Percentiles rank a stretch among this genome's conserved stretches.
phyloP scores from a whole-genome alignment of 2,329 filamentous ascomycete species.

The Hypomyces rosellus region DNA sequence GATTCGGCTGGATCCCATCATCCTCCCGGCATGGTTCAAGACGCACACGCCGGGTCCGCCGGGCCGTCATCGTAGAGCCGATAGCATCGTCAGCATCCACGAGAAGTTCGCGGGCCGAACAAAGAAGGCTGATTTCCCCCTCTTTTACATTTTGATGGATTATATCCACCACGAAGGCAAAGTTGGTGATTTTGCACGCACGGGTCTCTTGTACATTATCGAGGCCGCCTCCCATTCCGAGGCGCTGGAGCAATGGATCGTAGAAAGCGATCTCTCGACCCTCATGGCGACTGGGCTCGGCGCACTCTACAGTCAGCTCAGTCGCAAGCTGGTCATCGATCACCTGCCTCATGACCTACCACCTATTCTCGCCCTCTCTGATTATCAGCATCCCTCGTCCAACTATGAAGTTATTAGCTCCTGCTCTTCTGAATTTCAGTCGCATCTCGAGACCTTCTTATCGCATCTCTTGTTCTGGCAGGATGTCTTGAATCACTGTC shows the following conservation, averaged over 20 bases:
- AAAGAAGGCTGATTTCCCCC: constrained; percentile 85
- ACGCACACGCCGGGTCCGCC: constrained; percentile 32
- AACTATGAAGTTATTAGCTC: constrained; percentile 68
- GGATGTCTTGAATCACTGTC: constrained; percentile 92
- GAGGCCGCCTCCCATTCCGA: constrained; percentile 82
- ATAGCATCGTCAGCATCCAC: constrained; percentile 45
- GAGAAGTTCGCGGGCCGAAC: constrained; percentile 78
- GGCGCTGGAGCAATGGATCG: constrained; percentile 87
- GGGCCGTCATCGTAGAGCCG: constrained; percentile 35
- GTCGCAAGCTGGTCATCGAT: constrained; percentile 74
- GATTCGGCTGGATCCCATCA: constrained; percentile 81
- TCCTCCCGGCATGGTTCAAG: constrained; percentile 88
- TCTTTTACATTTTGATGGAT: constrained; percentile 93
- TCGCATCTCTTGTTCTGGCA: constrained; percentile 98
- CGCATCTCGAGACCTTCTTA: constrained; percentile 87
- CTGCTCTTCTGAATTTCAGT: constrained; percentile 67
- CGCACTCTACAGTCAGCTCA: constrained; percentile 61
- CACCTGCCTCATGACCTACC: constrained; percentile 70
- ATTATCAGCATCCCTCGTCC: constrained; percentile 69
- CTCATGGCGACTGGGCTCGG: constrained; percentile 95
- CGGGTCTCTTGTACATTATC: constrained; percentile 90
- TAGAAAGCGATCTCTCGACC: constrained; percentile 92
- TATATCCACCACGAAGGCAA: constrained; percentile 95
- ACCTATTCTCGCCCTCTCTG: constrained; percentile 79
- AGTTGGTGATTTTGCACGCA: constrained; percentile 91